Evolutionary conservation across 1,284 basidiomycete species (phyloP).

Genomic region (Cutaneotrichosporon cutaneum): DNA sequence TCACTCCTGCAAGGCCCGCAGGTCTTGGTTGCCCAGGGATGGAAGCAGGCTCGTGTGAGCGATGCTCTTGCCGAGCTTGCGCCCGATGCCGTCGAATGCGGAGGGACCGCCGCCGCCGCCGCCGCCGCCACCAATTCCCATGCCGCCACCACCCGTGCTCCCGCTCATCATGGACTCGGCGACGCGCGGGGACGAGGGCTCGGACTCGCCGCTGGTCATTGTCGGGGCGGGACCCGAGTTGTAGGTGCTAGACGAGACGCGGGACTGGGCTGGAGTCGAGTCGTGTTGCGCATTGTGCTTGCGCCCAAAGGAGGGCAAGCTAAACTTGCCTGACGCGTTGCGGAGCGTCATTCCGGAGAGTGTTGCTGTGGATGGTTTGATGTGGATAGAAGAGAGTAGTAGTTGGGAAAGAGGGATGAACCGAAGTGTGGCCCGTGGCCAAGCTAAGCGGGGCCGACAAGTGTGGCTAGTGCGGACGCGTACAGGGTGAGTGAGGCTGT

Average conservation of each 20-base stretch:
- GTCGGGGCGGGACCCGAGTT: background rate
- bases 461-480: no score
- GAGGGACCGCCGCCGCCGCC: conserved; percentile 20
- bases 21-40: conserved; percentile 75
- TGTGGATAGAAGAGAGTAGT: background rate
- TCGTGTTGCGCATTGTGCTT: conserved; percentile 21
- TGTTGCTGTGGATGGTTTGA: background rate
- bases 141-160: conserved; percentile 2
- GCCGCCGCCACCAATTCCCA: conserved; percentile 13
- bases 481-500: no score
- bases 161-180: conserved; percentile 7
- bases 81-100: conserved; percentile 33
- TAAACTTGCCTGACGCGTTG: conserved; percentile 45
- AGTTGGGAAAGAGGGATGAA: background rate
- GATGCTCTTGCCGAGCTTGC: conserved; percentile 45
- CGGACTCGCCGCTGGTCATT: conserved; percentile 1
- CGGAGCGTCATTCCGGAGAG: conserved; percentile 35
- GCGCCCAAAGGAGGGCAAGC: conserved; percentile 36
- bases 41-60: conserved; percentile 58
- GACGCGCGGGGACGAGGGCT: conserved; percentile 9
- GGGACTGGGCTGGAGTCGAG: background rate
- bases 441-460: no score
- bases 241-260: conserved; percentile 11
- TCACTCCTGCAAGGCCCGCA: conserved; percentile 68
- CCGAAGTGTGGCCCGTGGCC: no score